Base-by-base conservation (phyloP, 129 eudicot species). In the Scalesia atractyloides region DNA sequence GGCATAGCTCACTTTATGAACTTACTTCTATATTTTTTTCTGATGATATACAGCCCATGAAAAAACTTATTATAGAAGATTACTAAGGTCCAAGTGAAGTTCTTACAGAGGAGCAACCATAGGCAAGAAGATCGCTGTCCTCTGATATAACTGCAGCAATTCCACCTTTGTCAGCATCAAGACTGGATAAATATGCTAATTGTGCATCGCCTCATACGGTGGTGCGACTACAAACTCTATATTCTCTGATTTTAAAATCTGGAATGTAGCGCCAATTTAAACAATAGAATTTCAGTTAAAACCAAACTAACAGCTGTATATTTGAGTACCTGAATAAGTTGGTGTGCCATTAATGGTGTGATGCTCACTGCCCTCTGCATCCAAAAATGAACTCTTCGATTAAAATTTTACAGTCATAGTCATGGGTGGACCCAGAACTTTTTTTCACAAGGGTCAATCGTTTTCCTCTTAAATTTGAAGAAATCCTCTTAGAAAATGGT, bases 181-280 rank as follows among this genome's bases (percentile, higher is more conserved):
- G 86, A 65, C 81, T 60, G 15, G 91, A 84, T 68, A 92, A 22
- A 77, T 92, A 92, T 16, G 97, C 91, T 58, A 92, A 85, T 19
- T 92, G 97, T 57, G 96, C 97, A 88, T 92, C 5, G 96, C 97
- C 75, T 92, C 97, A 37, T 92, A 92, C 64, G 96, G 97, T 64
- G 96, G 97, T 64, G 97, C 97, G 60, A 92, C 94, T 20, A 89
- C 84, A 78, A 86, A 92, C 61, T 92, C 97, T 16, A 92, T 70
- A 60, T 86, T 83, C 77, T 88, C 96, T 22, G 85, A 81, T 57
- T 73, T 89, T 72, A 92, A 61, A 72, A 80, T 77, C 96, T 91
- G 84, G 56, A 69, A 22, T 36, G 53, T 19, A 22, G 0, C 0
- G 41, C 9, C 41, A 63, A 48, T 69, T 37, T 24, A 43, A 64